Evolutionary conservation across 345 rosid species (phyloP), one percentile per base, ranked within the genome.

Genomic region (Moricandia arvensis): DNA sequence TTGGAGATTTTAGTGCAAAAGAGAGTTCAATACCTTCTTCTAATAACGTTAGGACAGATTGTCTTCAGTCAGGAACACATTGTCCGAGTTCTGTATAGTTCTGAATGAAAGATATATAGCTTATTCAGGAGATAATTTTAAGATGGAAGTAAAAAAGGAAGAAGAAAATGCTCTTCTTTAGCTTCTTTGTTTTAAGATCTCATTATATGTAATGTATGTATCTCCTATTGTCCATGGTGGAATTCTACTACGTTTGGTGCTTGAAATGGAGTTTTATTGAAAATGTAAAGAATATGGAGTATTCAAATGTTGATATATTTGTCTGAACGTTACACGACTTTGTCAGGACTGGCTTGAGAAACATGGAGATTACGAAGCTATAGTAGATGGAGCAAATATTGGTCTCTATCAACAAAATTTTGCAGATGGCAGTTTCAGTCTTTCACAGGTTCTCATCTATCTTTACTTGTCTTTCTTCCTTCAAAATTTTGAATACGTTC

Each of bases 381-480:
- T 93, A 62, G 78, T 88, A 8, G 97, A 93, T 85, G 97, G 93
- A 79, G 98, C 97, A 79, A 93, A 93, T 85, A 73, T 93, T 80
- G 96, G 96, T 2, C 91, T 93, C 63, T 88, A 86, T 79, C 94
- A 90, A 75, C 98, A 93, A 75, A 91, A 93, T 79, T 93, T 90
- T 80, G 85, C 88, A 7, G 96, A 90, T 61, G 98, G 98, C 11
- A 85, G 93, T 61, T 89, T 93, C 83, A 85, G 86, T 70, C 68
- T 90, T 69, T 38, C 87, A 75, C 96, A 92, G 97, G 97, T 61
- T 92, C 81, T 80, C 58, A 33, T 68, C 9, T 17, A n/a, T 31
- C 65, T 60, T 31, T 60, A 15, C 26, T 15, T 31, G 43, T 43
- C 38, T 65, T 55, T 65, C 43, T 11, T 33, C 35, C 54, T 57